Evolutionary conservation across 768 basidiomycete genomes (phyloP).

Genomic region (Lactarius indigo): DNA sequence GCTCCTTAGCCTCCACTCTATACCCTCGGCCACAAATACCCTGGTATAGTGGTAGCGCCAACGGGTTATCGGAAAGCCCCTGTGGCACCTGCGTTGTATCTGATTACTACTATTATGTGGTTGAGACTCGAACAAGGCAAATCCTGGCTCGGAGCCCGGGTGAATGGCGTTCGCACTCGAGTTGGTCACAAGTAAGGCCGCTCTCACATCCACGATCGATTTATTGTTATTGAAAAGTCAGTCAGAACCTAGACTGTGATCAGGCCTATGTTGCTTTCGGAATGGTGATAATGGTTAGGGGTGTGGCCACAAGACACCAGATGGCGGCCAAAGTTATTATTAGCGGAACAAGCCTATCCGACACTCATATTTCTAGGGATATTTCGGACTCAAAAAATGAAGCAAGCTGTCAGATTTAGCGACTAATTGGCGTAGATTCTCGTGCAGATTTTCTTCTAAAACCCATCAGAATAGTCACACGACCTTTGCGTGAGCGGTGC

Average conservation of each 20-base stretch:
- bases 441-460: background rate
- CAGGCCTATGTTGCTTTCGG: too few species aligned
- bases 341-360: background rate
- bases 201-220: too few species aligned
- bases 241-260: too few species aligned
- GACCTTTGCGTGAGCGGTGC: background rate
- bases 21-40: background rate
- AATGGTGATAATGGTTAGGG: too few species aligned
- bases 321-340: background rate
- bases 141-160: background rate
- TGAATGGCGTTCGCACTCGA: background rate
- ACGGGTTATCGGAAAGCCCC: background rate
- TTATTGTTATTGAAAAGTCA: too few species aligned
- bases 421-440: too few species aligned
- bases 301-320: background rate
- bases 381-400: too few species aligned
- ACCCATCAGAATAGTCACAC: background rate
- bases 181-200: background rate
- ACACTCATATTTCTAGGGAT: background rate
- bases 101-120: background rate
- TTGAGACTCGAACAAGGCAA: background rate
- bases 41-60: background rate
- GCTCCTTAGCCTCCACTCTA: background rate
- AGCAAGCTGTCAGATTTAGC: too few species aligned
- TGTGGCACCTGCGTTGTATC: background rate